These are phyloP conservation scores for Thuja plicata DNA, from an alignment of 83 land plant genomes.

Conservation along the genomic window DNA sequence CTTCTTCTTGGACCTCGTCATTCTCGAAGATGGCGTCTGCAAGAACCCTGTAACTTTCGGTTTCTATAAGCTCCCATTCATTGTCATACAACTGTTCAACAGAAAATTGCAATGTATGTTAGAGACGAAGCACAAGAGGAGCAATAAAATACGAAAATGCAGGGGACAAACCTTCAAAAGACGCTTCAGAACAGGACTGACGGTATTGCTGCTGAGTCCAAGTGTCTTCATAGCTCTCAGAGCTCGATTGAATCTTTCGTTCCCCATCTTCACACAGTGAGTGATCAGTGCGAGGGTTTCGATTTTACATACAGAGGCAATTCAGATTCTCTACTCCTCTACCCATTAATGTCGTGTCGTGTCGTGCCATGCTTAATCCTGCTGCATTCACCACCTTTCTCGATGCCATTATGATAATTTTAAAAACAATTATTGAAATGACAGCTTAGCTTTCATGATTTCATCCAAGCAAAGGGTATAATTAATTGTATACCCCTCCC, in stretches of 20 bases:
- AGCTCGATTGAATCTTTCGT: neutral
- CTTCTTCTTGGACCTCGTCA: constrained; percentile 19
- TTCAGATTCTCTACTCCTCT: neutral
- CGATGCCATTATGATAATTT: neutral
- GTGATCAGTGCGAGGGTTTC: neutral
- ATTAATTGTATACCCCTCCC: too few relatives aligned
- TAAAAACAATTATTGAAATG: too few relatives aligned
- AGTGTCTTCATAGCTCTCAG: constrained; percentile 34
- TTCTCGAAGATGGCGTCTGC: constrained; percentile 56
- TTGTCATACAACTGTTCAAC: constrained; percentile 26
- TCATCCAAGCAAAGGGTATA: too few relatives aligned
- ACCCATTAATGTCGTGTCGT: neutral
- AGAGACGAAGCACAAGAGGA: neutral
- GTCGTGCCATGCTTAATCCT: neutral
- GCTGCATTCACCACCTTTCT: neutral
- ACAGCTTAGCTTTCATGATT: too few relatives aligned
- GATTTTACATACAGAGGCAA: too few relatives aligned
- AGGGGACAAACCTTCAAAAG: constrained; percentile 16
- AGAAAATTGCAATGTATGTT: neutral
- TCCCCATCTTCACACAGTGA: neutral
- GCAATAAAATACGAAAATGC: neutral
- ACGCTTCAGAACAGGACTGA: constrained; percentile 37
- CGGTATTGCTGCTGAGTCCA: constrained; percentile 23
- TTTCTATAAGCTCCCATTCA: constrained; percentile 60
- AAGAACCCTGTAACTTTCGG: constrained; percentile 46